Conservation (phyloP, 202 grass and related monocot species). For the Zizania palustris region DNA sequence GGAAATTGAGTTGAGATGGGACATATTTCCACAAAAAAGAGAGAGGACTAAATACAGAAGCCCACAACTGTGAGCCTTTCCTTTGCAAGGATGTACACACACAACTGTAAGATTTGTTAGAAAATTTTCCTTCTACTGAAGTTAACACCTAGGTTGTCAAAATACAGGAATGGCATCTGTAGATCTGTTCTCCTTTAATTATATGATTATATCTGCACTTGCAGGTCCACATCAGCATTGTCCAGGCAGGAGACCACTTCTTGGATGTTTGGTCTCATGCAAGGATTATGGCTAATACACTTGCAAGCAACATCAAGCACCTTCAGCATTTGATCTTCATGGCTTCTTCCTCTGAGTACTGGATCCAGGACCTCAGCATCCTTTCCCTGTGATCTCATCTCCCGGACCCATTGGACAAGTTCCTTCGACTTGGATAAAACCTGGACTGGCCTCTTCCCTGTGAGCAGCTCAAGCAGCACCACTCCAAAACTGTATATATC, state of each 20-base stretch:
- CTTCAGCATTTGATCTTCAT: constrained; percentile 74
- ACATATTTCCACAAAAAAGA: constrained; percentile 7
- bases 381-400: constrained; percentile 59
- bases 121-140: constrained; percentile 27
- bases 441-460: constrained; percentile 76
- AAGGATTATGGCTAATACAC: constrained; percentile 71
- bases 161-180: constrained; percentile 33
- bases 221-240: constrained; percentile 37
- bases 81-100: constrained; percentile 40
- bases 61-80: not conserved
- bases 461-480: constrained; percentile 76
- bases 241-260: constrained; percentile 71
- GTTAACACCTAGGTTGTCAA: constrained; percentile 30
- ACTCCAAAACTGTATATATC: constrained; percentile 88
- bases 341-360: constrained; percentile 52
- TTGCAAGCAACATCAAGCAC: constrained; percentile 77
- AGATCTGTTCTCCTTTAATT: constrained; percentile 40
- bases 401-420: constrained; percentile 72
- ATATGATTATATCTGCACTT: constrained; percentile 37
- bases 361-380: constrained; percentile 61
- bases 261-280: constrained; percentile 67
- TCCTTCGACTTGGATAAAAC: constrained; percentile 63
- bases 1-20: not conserved
- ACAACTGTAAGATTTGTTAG: constrained; percentile 43
- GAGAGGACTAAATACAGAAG: constrained; percentile 21